Base-by-base conservation (phyloP, 345 rosid genomes). In the Euclidium syriacum region DNA sequence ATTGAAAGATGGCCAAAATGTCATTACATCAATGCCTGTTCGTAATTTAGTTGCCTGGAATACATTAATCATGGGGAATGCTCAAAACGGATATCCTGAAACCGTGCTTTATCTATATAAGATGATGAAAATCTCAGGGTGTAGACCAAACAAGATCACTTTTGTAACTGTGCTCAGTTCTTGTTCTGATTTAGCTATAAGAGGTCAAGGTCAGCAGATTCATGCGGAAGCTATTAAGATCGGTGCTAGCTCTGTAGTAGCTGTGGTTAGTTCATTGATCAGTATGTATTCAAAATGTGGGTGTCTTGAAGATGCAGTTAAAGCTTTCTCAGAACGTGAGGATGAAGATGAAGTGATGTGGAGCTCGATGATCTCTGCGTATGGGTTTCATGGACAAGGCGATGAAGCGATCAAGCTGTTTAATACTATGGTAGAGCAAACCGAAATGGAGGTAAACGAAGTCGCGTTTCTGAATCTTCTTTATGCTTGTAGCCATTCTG, bases 361-460 rank as follows among this genome's bases (percentile, higher is more conserved):
- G 95, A 87, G 88, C 76, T 80, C 95, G 0, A 83, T 85, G 83
- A 80, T 88, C 56, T 70, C 87, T 69, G 92, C 96, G 19, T 85
- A 85, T 47, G 96, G 84, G 34, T 85, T 85, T 75, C 96, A 88
- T n/a, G 96, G 96, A 16, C 70, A 44, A 52, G 92, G 87, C 14
- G 62, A 44, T 61, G 81, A 83, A 64, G 92, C 89, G 6, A 68
- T 85, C 36, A 48, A 73, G 36, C 67, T 88, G 80, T 88, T 85
- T 73, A 71, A 75, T 41, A 64, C 35, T 36, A 88, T 83, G 90
- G 82, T 42, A 65, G 64, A 58, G 50, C 39, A 75, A 55, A 40
- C 50, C 0, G 62, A 70, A 10, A 19, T 77, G 49, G 82, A 62
- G 69, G 71, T 77, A 2, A 85, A 78, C 26, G 87, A 85, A 58